Evolutionary conservation across 2,329 filamentous ascomycete genomes (phyloP), one percentile per base, ranked within the genome.

Genomic region (Colletotrichum salicis): DNA sequence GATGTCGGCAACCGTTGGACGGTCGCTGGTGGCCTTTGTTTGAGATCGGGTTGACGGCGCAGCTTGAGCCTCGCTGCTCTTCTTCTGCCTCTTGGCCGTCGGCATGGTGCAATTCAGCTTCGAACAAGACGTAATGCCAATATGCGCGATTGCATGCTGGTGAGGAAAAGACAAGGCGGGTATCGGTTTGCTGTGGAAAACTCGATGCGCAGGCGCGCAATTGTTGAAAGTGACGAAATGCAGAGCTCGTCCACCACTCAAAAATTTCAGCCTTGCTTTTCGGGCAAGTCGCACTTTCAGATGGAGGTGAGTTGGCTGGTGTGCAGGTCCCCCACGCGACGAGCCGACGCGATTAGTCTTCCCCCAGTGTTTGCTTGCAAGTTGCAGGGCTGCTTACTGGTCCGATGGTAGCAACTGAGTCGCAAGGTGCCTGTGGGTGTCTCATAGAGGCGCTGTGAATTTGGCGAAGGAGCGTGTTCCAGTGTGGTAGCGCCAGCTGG

Each of bases 1-100:
- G 73, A 94, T 80, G 77, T 92, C 93, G 76, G 90, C 89, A 74
- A 92, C 87, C 6, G 91, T 90, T 7, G 92, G 90, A 56, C 90
- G 89, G 67, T 86, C 84, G 54, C 73, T 74, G n/a, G 77, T 79
- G 64, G 82, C 79, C 74, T 84, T 82, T 56, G 82, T 77, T 77
- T 82, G 81, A 72, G 84, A 80, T 63, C 80, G 74, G 29, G 76
- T 75, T n/a, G 78, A 67, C 27, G 70, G 66, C 55, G 66, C 33
- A 56, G 80, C 75, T 73, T 81, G 80, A 74, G 83, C 83, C 72
- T 84, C 82, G 76, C 83, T 83, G 80, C 85, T 86, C 81, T 86
- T 86, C 79, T 86, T 89, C 75, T 87, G 85, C 79, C 88, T 85
- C 82, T 90, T 91, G 73, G 88, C 86, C 75, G 84, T 89, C 76